A percentile compares a stretch with the other conserved stretches of the same genome.
phyloP scores from a whole-genome alignment of 73 alveolate genomes.

The Tetrahymena malaccensis region DNA sequence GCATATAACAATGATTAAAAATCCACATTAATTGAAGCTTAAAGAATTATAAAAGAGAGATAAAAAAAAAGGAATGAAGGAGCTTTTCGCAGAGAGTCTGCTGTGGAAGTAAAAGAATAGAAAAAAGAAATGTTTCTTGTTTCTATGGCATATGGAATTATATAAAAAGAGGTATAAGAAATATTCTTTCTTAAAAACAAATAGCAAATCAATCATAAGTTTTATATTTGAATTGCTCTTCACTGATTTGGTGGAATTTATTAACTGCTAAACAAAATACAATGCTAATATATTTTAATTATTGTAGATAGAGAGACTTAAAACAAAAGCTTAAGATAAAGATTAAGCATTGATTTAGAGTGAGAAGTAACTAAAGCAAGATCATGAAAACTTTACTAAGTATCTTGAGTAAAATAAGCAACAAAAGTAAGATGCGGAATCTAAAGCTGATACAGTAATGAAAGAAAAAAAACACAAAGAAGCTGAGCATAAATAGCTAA shows the following conservation, averaged over 20 bases:
- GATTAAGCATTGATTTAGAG: constrained; percentile 26
- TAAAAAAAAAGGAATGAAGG: constrained; percentile 26
- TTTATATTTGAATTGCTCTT: not conserved
- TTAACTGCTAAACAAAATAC: not conserved
- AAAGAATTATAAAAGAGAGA: constrained; percentile 12
- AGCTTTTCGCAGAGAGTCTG: constrained; percentile 9
- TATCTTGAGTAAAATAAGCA: constrained; percentile 20
- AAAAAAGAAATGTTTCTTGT: constrained; percentile 41
- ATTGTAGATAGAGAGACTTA: constrained; percentile 3
- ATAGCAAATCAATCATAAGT: not conserved
- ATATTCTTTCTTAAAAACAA: not conserved
- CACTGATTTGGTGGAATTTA: not conserved
- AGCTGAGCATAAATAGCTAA: constrained; percentile 10
- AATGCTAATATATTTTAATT: not conserved
- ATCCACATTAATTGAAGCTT: constrained; percentile 10
- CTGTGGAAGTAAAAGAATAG: constrained; percentile 26
- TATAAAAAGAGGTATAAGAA: constrained; percentile 15
- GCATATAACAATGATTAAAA: not conserved
- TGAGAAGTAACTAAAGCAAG: constrained; percentile 4
- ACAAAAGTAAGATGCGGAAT: constrained; percentile 31
- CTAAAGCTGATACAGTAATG: constrained; percentile 24
- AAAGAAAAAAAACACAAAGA: constrained; percentile 31
- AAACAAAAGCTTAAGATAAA: constrained; percentile 17
- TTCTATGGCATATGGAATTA: constrained; percentile 37
- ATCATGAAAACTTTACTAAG: constrained; percentile 31